Base-by-base conservation (phyloP, 2,329 filamentous ascomycete species). In the Colletotrichum horii region DNA sequence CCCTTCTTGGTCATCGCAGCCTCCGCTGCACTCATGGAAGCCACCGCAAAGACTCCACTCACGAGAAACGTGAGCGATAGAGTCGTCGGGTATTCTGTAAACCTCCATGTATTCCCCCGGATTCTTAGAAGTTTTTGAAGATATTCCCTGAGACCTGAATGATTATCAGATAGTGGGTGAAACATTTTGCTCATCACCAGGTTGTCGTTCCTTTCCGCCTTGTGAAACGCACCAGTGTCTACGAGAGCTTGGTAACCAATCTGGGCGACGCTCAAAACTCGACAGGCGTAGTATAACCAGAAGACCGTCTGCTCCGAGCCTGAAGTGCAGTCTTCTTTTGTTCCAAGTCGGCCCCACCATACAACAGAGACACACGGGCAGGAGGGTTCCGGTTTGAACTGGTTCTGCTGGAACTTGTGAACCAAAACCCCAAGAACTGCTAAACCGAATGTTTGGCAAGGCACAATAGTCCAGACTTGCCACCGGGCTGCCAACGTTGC, bases 81-180 rank as follows among this genome's bases (percentile, higher is more conserved):
- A 1, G 65, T 70, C 4, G 28, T 66, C 8, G 43, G 32, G 9
- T 48, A 60, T 0, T 48, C 11, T 15, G 2, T 2, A 70, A 36
- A 36, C n/a, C 1, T 14, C 60, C 16, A 15, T 32, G 1, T 3
- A 22, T 26, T 0, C 8, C 7, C n/a, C 0, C 4, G 0, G 2
- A 24, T 34, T 32, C 14, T 22, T 3, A 22, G 1, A 3, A 32
- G 2, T 3, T 6, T 24, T 1, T 1, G 43, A 48, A 64, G 1
- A 7, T 38, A 38, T 16, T 1, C 0, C 0, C 0, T 48, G 2
- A 22, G 43, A 22, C 3, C 0, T 48, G 43, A 22, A 3, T 22
- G 0, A 1, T 2, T 14, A 48, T 22, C 4, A 22, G 1, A 48
- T 3, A 48, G 43, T 22, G 43, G 43, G 0, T 48, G 43, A 1